phyloP scores from a whole-genome alignment of 148 eudicot genomes.

The Nepenthes mirabilis region DNA sequence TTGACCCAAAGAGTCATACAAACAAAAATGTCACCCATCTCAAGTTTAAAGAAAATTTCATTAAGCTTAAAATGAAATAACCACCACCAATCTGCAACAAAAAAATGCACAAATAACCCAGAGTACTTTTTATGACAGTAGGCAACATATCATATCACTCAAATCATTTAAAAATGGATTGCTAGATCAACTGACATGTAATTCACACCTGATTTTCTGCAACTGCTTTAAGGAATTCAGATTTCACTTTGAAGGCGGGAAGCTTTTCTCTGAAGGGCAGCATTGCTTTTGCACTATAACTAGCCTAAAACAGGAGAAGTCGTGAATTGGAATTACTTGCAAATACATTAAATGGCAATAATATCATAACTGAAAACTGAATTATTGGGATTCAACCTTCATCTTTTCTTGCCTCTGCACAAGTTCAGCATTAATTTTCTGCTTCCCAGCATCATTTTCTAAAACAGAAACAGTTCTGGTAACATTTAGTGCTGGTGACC shows the following conservation, averaged over 20 bases:
- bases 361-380: not conserved
- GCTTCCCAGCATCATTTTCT: constrained; percentile 33
- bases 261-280: constrained; percentile 71
- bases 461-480: constrained; percentile 11
- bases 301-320: constrained; percentile 25
- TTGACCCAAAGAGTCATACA: too few relatives aligned
- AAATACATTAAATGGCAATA: not conserved
- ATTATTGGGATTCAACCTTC: constrained; percentile 31
- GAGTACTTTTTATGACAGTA: too few relatives aligned
- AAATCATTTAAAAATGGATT: not conserved
- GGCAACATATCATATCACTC: not conserved
- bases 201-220: constrained; percentile 60
- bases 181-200: not conserved
- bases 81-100: not conserved
- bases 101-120: not conserved
- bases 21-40: too few relatives aligned
- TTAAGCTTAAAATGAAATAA: too few relatives aligned
- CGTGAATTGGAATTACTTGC: not conserved
- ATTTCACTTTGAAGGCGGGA: constrained; percentile 71
- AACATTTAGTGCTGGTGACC: constrained; percentile 11
- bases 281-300: constrained; percentile 56
- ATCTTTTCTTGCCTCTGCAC: constrained; percentile 64
- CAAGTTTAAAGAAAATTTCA: too few relatives aligned
- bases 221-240: constrained; percentile 80
- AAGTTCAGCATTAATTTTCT: constrained; percentile 49